A percentile compares a stretch with the other conserved stretches of the same genome.
Conservation (phyloP, 108 stramenopile species). For the Cylindrotheca closterium region DNA sequence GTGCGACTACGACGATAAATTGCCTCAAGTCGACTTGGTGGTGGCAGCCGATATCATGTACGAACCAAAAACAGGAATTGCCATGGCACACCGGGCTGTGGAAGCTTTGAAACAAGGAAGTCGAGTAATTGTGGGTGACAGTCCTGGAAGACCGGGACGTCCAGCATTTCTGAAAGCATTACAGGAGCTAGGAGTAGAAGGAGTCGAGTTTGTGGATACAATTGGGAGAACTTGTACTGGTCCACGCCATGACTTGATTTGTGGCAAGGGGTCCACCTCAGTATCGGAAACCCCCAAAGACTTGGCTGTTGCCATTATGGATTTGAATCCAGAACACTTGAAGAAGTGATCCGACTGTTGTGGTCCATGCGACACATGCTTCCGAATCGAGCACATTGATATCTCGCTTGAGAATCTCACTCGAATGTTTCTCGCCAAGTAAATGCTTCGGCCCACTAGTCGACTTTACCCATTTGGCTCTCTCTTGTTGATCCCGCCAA, state of each 20-base stretch:
- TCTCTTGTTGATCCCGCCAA: too few relatives aligned
- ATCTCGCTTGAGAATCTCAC: too few relatives aligned
- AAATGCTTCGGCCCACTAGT: too few relatives aligned
- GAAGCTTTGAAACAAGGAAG: constrained; percentile 49
- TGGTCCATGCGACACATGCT: background rate
- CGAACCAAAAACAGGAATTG: constrained; percentile 61
- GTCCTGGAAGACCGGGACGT: constrained; percentile 51
- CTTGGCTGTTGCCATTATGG: constrained; percentile 45
- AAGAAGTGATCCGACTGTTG: background rate
- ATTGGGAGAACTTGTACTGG: constrained; percentile 50
- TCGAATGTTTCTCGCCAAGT: too few relatives aligned
- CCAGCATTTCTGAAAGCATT: constrained; percentile 58
- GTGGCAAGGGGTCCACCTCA: constrained; percentile 45
- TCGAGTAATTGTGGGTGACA: constrained; percentile 57
- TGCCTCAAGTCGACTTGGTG: constrained; percentile 46
- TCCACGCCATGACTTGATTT: constrained; percentile 56
- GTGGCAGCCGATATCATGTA: constrained; percentile 72
- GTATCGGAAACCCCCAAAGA: constrained; percentile 38
- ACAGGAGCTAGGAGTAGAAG: constrained; percentile 30
- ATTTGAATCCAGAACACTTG: constrained; percentile 29
- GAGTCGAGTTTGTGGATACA: constrained; percentile 35
- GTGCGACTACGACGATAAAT: constrained; percentile 32
- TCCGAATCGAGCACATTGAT: too few relatives aligned
- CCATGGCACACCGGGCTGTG: constrained; percentile 48
- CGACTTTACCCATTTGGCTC: too few relatives aligned